These are phyloP conservation scores for Aspergillus phoenicis DNA, from an alignment of 2,329 filamentous ascomycete species.

Conservation along the genomic window DNA sequence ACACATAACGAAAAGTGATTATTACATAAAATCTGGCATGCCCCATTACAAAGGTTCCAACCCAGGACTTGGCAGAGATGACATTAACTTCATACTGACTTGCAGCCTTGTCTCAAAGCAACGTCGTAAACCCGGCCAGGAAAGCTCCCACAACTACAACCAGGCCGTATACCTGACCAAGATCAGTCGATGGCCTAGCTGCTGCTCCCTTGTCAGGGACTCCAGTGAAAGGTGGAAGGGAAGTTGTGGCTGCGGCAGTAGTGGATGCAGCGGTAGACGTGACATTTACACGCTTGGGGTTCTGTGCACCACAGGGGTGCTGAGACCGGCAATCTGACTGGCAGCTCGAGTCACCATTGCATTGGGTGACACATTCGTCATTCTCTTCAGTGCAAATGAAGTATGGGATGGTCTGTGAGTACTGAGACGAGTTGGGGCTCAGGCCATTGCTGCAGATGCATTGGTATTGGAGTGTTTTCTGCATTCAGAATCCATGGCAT, in stretches of 20 bases:
- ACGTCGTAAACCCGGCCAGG: slow-evolving; percentile 59
- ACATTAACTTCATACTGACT: neutral
- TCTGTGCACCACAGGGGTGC: slow-evolving; percentile 64
- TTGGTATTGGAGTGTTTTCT: slow-evolving; percentile 54
- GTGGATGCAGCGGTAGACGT: slow-evolving; percentile 44
- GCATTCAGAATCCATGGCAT: slow-evolving; percentile 5
- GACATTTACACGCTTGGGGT: slow-evolving; percentile 58
- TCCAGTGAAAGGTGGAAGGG: slow-evolving; percentile 34
- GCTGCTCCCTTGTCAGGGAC: slow-evolving; percentile 37
- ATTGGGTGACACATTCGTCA: slow-evolving; percentile 58
- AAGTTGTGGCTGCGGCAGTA: slow-evolving; percentile 38
- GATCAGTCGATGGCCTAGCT: slow-evolving; percentile 46
- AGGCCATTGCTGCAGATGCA: slow-evolving; percentile 60
- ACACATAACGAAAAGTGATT: neutral
- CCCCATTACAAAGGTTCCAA: neutral
- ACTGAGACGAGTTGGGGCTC: slow-evolving; percentile 62
- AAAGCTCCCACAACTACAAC: slow-evolving; percentile 57
- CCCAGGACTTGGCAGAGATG: neutral
- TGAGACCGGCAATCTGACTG: slow-evolving; percentile 54
- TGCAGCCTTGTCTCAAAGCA: slow-evolving; percentile 46
- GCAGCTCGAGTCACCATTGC: slow-evolving; percentile 53
- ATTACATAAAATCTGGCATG: neutral
- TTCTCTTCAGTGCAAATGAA: slow-evolving; percentile 62
- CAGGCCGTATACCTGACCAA: slow-evolving; percentile 60
- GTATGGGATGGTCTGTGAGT: slow-evolving; percentile 65